Percentiles rank a stretch among this genome's conserved stretches.
Evolutionary conservation across 2,329 filamentous ascomycete genomes (phyloP).

Genomic region (Paraconiothyrium sp.): DNA sequence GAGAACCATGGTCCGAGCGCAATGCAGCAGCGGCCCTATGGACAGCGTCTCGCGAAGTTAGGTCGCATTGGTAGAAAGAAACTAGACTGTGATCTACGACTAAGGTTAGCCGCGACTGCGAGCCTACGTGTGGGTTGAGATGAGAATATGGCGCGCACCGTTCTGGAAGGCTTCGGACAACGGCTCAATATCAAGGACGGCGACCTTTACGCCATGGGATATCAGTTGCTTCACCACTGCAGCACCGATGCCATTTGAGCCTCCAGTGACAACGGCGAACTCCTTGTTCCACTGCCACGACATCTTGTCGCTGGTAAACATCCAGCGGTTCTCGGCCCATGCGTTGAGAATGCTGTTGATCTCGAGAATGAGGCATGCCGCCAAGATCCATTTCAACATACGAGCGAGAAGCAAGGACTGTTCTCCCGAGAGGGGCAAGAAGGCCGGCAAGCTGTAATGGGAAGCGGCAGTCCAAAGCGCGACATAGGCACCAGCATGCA

Average conservation of each 20-base stretch:
- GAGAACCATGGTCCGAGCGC: constrained; percentile 43
- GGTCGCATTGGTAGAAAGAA: constrained; percentile 44
- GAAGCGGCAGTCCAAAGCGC: constrained; percentile 24
- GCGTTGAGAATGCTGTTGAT: constrained; percentile 39
- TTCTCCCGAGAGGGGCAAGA: constrained; percentile 34
- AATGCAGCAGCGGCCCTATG: constrained; percentile 40
- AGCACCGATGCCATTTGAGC: constrained; percentile 48
- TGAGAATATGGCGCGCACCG: constrained; percentile 31
- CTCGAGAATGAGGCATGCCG: constrained; percentile 33
- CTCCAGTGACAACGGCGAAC: constrained; percentile 49
- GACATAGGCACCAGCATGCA: constrained; percentile 29
- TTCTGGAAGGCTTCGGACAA: constrained; percentile 38
- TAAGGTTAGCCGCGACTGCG: constrained; percentile 24
- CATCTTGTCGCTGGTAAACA: constrained; percentile 40
- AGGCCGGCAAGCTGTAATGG: constrained; percentile 34
- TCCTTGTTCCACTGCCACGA: constrained; percentile 45
- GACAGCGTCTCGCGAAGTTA: constrained; percentile 43
- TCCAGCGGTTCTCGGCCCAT: constrained; percentile 53
- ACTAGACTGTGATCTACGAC: constrained; percentile 30
- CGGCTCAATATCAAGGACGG: constrained; percentile 47
- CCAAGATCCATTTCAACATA: constrained; percentile 39
- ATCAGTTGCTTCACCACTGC: constrained; percentile 43
- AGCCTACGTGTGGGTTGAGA: not conserved
- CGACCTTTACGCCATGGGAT: constrained; percentile 44
- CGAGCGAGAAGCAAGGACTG: constrained; percentile 35